These are phyloP conservation scores for Phaeolepiota aurea DNA, from an alignment of 768 basidiomycete genomes.

Conservation along the genomic window DNA sequence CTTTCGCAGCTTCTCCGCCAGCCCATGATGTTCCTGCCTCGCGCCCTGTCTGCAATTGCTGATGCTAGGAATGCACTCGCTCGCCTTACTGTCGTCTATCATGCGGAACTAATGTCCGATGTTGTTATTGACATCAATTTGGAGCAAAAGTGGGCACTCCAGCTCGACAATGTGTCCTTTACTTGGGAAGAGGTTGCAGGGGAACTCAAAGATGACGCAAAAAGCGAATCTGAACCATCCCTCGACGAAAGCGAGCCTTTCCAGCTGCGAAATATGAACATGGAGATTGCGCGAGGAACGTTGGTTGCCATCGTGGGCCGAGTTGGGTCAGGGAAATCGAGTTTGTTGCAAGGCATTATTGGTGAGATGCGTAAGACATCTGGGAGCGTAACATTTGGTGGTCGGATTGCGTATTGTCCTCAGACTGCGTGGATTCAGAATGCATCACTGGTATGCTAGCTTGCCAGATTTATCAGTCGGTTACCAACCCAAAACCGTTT, in stretches of 20 bases:
- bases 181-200: constrained; percentile 44
- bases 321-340: constrained; percentile 65
- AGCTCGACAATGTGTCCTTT: constrained; percentile 48
- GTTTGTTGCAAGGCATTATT: constrained; percentile 52
- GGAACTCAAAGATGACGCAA: constrained; percentile 8
- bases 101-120: constrained; percentile 42
- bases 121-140: constrained; percentile 35
- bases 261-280: constrained; percentile 36
- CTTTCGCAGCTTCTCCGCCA: constrained; percentile 48
- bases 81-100: constrained; percentile 42
- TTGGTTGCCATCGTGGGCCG: constrained; percentile 60
- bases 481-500: no score
- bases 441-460: constrained; percentile 40
- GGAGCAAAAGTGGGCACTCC: constrained; percentile 37
- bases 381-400: constrained; percentile 53
- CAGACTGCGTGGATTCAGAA: constrained; percentile 79
- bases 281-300: constrained; percentile 48
- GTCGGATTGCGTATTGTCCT: constrained; percentile 59
- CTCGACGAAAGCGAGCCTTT: constrained; percentile 27
- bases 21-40: constrained; percentile 60
- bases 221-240: not conserved
- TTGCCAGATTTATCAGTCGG: no score
- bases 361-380: constrained; percentile 57
- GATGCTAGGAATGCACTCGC: constrained; percentile 58
- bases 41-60: constrained; percentile 50